Percentiles rank a stretch among this genome's conserved stretches.
These are phyloP conservation scores for Starmerella stigmatis DNA, from an alignment of 805 yeast species.

Conservation along the genomic window DNA sequence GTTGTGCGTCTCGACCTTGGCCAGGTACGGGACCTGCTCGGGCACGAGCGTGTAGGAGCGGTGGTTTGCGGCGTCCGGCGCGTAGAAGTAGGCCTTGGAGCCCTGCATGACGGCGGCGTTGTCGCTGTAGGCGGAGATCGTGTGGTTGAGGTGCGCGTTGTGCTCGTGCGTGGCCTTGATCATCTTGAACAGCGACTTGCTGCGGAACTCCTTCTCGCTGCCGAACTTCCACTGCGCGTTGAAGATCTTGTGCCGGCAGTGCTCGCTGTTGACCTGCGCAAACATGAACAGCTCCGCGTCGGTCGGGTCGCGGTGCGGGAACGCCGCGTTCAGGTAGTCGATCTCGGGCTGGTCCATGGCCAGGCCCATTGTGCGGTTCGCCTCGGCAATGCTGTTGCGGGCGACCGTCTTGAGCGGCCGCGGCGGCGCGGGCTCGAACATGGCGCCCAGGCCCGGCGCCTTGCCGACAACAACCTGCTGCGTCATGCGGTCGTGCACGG, in stretches of 20 bases:
- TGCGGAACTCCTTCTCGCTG: slow-evolving; percentile 62
- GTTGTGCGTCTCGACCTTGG: slow-evolving; percentile 96
- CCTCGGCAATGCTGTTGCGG: slow-evolving; percentile 47
- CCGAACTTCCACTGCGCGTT: slow-evolving; percentile 92
- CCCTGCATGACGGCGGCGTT: slow-evolving; percentile 95
- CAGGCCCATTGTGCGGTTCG: slow-evolving; percentile 75
- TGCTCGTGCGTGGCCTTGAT: slow-evolving; percentile 75
- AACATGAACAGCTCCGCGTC: slow-evolving; percentile 98
- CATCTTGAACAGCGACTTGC: slow-evolving; percentile 78
- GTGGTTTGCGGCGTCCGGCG: slow-evolving; percentile 65
- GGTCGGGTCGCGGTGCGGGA: slow-evolving; percentile 84
- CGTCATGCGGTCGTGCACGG: slow-evolving; percentile 91
- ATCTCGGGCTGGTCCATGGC: slow-evolving; percentile 95
- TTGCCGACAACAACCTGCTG: slow-evolving; percentile 45
- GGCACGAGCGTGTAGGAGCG: slow-evolving; percentile 55
- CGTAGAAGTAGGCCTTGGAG: slow-evolving; percentile 49
- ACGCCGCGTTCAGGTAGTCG: slow-evolving; percentile 73
- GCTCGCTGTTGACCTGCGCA: slow-evolving; percentile 98
- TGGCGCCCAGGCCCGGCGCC: slow-evolving; percentile 36
- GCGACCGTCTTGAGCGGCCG: slow-evolving; percentile 58
- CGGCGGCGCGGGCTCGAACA: slow-evolving; percentile 70
- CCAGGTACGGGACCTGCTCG: slow-evolving; percentile 78
- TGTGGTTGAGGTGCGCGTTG: slow-evolving; percentile 62
- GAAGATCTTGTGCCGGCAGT: slow-evolving; percentile 97
- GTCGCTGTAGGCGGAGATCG: slow-evolving; percentile 90